phyloP scores from a whole-genome alignment of 1,139 yeast species.

The Nakaseomyces kungkrabaensis region DNA sequence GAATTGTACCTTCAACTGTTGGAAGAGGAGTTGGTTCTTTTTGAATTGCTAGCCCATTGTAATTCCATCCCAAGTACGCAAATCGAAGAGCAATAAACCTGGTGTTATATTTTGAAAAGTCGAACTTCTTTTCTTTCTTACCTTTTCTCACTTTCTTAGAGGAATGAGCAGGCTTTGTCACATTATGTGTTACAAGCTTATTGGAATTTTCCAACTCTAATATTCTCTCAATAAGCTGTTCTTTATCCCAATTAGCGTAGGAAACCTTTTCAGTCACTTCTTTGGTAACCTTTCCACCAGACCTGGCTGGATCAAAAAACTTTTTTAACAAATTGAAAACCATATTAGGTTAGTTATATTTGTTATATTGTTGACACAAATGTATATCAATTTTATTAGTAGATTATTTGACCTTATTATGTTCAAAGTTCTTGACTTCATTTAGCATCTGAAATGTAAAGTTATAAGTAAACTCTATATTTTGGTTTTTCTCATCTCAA shows the following conservation, averaged over 20 bases:
- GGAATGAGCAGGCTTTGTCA: constrained; percentile 7
- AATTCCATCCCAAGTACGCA: constrained; percentile 89
- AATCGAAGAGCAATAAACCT: constrained; percentile 72
- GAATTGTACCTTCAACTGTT: constrained; percentile 72
- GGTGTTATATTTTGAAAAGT: constrained; percentile 55
- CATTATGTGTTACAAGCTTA: constrained; percentile 6
- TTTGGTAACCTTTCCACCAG: background rate
- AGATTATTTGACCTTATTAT: too few species aligned
- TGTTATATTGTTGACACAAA: too few species aligned
- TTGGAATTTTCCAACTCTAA: constrained; percentile 21
- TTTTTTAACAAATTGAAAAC: background rate
- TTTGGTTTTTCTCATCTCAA: background rate
- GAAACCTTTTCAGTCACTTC: background rate
- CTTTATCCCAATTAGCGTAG: constrained; percentile 33
- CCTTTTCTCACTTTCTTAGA: constrained; percentile 7
- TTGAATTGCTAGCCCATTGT: constrained; percentile 83
- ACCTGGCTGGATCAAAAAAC: background rate
- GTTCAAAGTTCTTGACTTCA: too few species aligned
- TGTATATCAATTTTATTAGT: too few species aligned
- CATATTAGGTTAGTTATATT: background rate
- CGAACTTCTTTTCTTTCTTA: constrained; percentile 40
- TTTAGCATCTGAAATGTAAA: too few species aligned
- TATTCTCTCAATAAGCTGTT: constrained; percentile 32
- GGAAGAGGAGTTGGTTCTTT: constrained; percentile 66
- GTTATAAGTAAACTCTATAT: too few species aligned